Conservation (phyloP, 1,284 basidiomycete genomes). For the Rhodotorula sp. region DNA sequence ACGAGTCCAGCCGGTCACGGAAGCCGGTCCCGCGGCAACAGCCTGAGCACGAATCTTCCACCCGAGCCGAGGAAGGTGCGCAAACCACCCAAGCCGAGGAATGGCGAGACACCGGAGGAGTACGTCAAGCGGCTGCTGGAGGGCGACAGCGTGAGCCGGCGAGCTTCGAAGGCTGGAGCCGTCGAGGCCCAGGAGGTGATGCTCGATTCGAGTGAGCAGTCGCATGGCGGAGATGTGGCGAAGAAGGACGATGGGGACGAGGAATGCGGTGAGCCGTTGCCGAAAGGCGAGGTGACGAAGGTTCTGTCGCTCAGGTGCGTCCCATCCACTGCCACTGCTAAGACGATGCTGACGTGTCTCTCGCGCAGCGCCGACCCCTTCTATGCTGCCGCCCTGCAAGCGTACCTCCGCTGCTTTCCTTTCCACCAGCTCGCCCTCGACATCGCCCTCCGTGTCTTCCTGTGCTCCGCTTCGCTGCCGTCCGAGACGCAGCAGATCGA, state of each 20-base stretch:
- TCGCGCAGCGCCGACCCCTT: constrained; percentile 65
- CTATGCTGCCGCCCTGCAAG: constrained; percentile 65
- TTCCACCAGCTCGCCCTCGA: constrained; percentile 80
- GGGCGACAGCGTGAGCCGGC: constrained; percentile 56
- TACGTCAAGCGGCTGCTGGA: constrained; percentile 65
- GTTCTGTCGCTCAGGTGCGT: constrained; percentile 75
- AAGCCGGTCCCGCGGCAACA: constrained; percentile 12
- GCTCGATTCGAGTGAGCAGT: not conserved
- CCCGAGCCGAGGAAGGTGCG: constrained; percentile 5
- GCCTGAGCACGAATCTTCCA: not conserved
- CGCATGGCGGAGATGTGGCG: constrained; percentile 59
- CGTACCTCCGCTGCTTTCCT: constrained; percentile 75
- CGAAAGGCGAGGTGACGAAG: constrained; percentile 70
- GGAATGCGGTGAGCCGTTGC: constrained; percentile 52
- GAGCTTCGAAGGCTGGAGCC: constrained; percentile 45
- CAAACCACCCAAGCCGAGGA: constrained; percentile 12
- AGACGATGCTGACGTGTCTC: not conserved
- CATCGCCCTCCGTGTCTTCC: constrained; percentile 80
- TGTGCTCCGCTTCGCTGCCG: constrained; percentile 89
- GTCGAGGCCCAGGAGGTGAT: not conserved
- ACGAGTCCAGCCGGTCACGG: not conserved
- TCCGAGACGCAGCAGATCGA: constrained; percentile 98
- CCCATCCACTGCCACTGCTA: not conserved
- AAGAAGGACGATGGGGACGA: constrained; percentile 55
- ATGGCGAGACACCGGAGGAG: constrained; percentile 64